Evolutionary conservation across 106 monocot genomes (phyloP), one percentile per base, ranked within the genome.

Genomic region (Amphibolis antarctica): DNA sequence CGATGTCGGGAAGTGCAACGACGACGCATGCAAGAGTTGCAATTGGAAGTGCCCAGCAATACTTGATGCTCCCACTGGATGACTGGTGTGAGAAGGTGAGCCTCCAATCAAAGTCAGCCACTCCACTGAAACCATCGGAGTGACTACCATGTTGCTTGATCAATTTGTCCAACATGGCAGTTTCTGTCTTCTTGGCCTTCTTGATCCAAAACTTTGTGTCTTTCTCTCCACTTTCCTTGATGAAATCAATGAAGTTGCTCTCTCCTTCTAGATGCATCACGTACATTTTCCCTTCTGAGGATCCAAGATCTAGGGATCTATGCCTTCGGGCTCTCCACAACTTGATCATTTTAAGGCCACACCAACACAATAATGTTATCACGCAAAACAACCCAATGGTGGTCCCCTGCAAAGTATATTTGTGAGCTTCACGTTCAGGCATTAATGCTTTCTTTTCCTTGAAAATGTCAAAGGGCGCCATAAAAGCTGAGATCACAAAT

Each of bases 181-280:
- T 60, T 46, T 46, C 11, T 5, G 20, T 57, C 27, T 46, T 44
- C 21, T 31, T 24, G 1, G 28, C 64, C 18, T 47, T 64, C 1
- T 64, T 12, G 5, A 56, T 72, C 64, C 64, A 55, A 0, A 1
- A 17, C 9, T 65, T 46, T 0, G 14, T 31, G 42, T 72, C 56
- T 9, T 45, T 19, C 3, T 22, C 2, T 17, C 25, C 54, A 15
- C 28, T 30, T 22, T 42, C 4, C 44, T 5, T 64, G 54, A 72
- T 72, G 15, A 64, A 44, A 22, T 28, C 6, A 6, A 47, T 64
- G 14, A 56, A 20, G 17, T 56, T 56, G 0, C 19, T 23, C 56
- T 72, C 72, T 18, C 72, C 72, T 72, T 72, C 72, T 13, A 72
- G 46, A 46, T 47, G 24, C 53, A 72, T 10, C 0, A 72, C 64